A percentile compares a stretch with the other conserved stretches of the same genome.
phyloP scores from a whole-genome alignment of 139 green algal species.

The Axilococcus clingmanii region DNA sequence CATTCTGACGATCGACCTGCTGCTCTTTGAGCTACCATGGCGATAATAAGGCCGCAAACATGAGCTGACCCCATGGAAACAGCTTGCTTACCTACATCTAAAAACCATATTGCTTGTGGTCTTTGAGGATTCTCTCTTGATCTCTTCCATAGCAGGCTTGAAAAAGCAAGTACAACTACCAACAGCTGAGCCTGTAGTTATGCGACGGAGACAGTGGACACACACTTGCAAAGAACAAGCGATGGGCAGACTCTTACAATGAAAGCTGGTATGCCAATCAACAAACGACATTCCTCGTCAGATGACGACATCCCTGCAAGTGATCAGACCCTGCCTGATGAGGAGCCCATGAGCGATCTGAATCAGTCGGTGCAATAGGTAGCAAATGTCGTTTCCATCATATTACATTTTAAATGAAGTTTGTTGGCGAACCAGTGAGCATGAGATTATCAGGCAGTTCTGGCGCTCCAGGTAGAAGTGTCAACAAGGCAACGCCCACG shows the following conservation, averaged over 20 bases:
- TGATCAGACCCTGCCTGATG: no score
- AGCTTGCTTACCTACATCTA: slow-evolving; percentile 55
- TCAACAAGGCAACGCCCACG: slow-evolving; percentile 47
- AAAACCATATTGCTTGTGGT: slow-evolving; percentile 33
- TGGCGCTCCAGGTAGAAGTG: slow-evolving; percentile 60
- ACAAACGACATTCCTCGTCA: no score
- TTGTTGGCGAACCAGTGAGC: slow-evolving; percentile 2
- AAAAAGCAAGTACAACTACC: not conserved
- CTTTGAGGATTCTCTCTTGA: slow-evolving; percentile 28
- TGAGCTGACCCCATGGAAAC: slow-evolving; percentile 14
- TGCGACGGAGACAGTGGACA: no score
- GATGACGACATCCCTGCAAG: no score
- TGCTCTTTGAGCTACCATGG: slow-evolving; percentile 19
- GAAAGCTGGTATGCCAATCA: no score
- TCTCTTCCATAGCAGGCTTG: not conserved
- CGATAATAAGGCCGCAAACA: slow-evolving; percentile 34
- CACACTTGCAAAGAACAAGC: no score
- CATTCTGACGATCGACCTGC: slow-evolving; percentile 21
- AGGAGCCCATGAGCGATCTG: no score
- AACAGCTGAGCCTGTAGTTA: not conserved
- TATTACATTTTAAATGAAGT: no score
- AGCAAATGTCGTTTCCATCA: no score
- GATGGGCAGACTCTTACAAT: no score
- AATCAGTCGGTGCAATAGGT: no score
- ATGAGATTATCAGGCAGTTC: slow-evolving; percentile 30